Base-by-base conservation (phyloP, 176 grass and related monocot species). In the Musa beccarii region DNA sequence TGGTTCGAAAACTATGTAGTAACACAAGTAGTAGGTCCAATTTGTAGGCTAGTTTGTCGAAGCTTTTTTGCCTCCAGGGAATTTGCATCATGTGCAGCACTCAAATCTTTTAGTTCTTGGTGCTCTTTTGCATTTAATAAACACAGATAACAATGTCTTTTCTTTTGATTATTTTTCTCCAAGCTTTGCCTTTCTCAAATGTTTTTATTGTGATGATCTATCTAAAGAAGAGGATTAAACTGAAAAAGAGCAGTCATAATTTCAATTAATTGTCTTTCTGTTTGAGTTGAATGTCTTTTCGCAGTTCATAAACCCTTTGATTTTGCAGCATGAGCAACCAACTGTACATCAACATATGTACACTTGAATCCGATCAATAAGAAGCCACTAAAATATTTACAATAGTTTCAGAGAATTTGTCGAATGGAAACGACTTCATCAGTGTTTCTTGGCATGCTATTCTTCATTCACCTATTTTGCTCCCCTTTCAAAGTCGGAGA, bases 31-130 rank as follows among this genome's bases (percentile, higher is more conserved):
- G n/a, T 26, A 52, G 55, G 34, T 17, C 73, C 70, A 73, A 64
- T 89, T 98, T 92, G 81, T 90, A 98, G 75, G 86, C 75, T 66
- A 76, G 55, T 61, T 43, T 26, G 56, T 24, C 29, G 75, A 80
- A 52, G 55, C 77, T 78, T 85, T 28, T 77, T 81, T 82, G 52
- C 59, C 24, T 82, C 55, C 75, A 24, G 51, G 77, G 94, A 91
- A 90, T 93, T 88, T 68, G 84, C 89, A 91, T 89, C 94, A 90
- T 85, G 85, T 96, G 63, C 53, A 51, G 52, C 15, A 83, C 10
- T 49, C 12, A 24, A 59, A 65, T 22, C 34, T 76, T 76, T 76
- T 64, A 22, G 59, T 76, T 16, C 20, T 64, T 52, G 34, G 52
- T 76, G 75, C 49, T 76, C 43, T 63, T 74, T 74, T 74, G 71